Evolutionary conservation across 2,329 filamentous ascomycete species (phyloP), one percentile per base, ranked within the genome.

Genomic region (Alternaria sp.): DNA sequence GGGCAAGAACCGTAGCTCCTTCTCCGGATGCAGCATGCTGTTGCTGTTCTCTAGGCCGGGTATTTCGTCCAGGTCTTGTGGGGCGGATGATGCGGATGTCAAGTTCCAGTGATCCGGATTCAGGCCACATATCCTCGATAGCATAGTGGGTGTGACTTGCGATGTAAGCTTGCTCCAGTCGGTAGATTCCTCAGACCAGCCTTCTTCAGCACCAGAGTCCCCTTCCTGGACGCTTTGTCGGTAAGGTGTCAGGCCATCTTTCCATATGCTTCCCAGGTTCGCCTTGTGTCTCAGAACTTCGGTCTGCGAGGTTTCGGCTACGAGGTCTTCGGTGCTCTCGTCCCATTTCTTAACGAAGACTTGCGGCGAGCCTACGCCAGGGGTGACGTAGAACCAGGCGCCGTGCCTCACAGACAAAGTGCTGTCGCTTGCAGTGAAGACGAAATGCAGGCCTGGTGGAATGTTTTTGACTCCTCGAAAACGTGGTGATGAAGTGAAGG

Each of bases 391-490:
- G 72, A 89, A 86, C 88, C 88, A 90, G 32, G 85, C 82, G 10
- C 88, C 88, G 61, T 87, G 84, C n/a, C 88, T 83, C 26, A 90
- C 81, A 0, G 88, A 89, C 13, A 89, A 81, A 3, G 85, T 85
- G 53, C 84, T 83, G 59, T 86, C 88, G 19, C 85, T 84, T 23
- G 87, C 85, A 0, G 84, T 86, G 73, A 89, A 90, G 17, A 89
- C 77, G 67, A 90, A 89, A 72, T 90, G 88, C 72, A 85, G 83
- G 46, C 88, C 88, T 3, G 80, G 70, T 0, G 88, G 86, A 5
- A 90, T 70, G 66, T 87, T 83, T 65, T 85, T 87, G 69, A 90
- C 85, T 26, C 88, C 88, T 60, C 84, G 83, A 76, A 90, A 90
- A 56, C 85, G 85, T 11, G 86, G 81, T 11, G 87, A 87, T 5